Conservation (phyloP, 106 monocot genomes). For the Cymbidium sinense region DNA sequence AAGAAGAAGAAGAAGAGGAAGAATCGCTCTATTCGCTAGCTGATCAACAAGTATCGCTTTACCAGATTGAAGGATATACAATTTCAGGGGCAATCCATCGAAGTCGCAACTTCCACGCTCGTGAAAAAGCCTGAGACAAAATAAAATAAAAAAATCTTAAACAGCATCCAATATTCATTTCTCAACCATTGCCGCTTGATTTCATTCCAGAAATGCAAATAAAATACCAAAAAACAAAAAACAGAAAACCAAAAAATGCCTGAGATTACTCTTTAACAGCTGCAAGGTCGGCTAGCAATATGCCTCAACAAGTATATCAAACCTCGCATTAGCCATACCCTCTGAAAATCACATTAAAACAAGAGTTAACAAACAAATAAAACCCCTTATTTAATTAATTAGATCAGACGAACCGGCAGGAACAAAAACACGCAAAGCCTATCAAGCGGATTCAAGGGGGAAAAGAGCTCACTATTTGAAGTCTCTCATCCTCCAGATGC, state of each 20-base stretch:
- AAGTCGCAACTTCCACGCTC: neutral
- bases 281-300: neutral
- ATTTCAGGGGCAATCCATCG: neutral
- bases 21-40: neutral
- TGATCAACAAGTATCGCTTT: neutral
- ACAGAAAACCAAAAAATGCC: neutral
- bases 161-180: neutral
- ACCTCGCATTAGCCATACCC: neutral
- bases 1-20: no score
- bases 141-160: neutral
- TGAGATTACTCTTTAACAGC: neutral
- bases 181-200: neutral
- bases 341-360: neutral
- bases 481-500: neutral
- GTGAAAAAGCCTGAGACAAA: neutral
- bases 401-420: neutral
- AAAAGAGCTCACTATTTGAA: neutral
- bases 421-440: neutral
- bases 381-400: neutral
- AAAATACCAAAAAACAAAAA: neutral
- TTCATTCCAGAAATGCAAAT: neutral
- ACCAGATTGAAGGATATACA: neutral
- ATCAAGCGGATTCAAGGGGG: neutral
- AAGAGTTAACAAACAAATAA: neutral
- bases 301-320: neutral